Conservation (phyloP, 2,329 filamentous ascomycete species). For the Akanthomyces uredinophilus region DNA sequence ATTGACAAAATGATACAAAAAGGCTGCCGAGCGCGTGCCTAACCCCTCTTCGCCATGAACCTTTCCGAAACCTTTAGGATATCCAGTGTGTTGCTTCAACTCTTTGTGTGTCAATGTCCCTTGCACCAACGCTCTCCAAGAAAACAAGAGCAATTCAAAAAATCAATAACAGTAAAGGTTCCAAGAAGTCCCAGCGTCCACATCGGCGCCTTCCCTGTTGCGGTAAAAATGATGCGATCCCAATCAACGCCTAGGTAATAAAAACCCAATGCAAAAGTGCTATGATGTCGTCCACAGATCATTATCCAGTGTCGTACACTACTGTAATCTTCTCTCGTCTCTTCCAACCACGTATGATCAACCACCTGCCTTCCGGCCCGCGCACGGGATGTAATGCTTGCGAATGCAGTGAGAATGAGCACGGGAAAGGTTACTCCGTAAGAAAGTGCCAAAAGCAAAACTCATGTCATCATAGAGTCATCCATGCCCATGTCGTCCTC, state of each 20-base stretch:
- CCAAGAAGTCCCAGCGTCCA: constrained; percentile 1
- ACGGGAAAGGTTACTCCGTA: neutral
- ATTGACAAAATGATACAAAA: constrained; percentile 7
- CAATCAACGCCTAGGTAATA: constrained; percentile 5
- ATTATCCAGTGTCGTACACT: constrained; percentile 4
- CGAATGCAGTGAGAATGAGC: neutral
- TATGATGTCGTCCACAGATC: constrained; percentile 13
- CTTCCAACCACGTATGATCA: neutral
- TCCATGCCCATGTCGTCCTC: constrained; percentile 73
- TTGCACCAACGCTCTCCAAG: neutral
- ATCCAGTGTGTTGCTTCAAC: constrained; percentile 9
- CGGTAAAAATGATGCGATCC: constrained; percentile 5
- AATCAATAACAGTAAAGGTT: constrained; percentile 4
- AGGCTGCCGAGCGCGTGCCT: neutral
- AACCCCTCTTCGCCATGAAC: neutral
- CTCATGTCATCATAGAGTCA: constrained; percentile 54
- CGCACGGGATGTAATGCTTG: neutral
- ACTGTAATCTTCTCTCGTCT: neutral
- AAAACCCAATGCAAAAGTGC: constrained; percentile 13
- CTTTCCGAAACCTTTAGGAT: constrained; percentile 10
- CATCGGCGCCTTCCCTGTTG: neutral
- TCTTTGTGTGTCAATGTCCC: neutral
- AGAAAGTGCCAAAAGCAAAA: constrained; percentile 11
- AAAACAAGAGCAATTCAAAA: neutral
- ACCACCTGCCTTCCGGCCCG: neutral